phyloP scores from a whole-genome alignment of 352 stramenopile species.

The Globisporangium ultimum region DNA sequence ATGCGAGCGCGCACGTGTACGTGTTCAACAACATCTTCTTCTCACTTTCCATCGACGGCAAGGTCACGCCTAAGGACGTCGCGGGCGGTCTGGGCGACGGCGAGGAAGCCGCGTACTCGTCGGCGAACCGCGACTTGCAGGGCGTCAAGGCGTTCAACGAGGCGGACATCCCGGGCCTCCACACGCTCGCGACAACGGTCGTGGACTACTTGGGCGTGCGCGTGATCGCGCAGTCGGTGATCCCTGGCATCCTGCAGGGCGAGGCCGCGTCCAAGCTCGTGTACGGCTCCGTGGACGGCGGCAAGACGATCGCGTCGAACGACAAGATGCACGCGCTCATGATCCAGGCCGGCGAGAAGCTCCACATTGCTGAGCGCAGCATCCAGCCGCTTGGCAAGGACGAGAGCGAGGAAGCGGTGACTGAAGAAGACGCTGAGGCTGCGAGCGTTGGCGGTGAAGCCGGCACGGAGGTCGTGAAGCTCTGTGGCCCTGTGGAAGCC shows the following conservation, averaged over 20 bases:
- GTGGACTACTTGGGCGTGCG: slow-evolving; percentile 94
- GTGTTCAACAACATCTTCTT: slow-evolving; percentile 99
- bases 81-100: slow-evolving; percentile 12
- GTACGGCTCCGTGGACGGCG: slow-evolving; percentile 93
- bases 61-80: slow-evolving; percentile 57
- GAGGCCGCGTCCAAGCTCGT: slow-evolving; percentile 94
- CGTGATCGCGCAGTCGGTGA: slow-evolving; percentile 95
- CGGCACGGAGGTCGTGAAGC: slow-evolving; percentile 48
- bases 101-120: slow-evolving; percentile 82
- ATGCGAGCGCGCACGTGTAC: slow-evolving; percentile 91
- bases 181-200: slow-evolving; percentile 94
- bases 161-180: slow-evolving; percentile 84
- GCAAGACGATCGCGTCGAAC: slow-evolving; percentile 87
- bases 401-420: slow-evolving; percentile 31
- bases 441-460: slow-evolving; percentile 41
- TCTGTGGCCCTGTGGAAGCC: slow-evolving; percentile 92
- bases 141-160: slow-evolving; percentile 91
- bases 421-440: slow-evolving; percentile 5
- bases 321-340: slow-evolving; percentile 93
- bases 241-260: slow-evolving; percentile 94
- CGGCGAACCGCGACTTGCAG: slow-evolving; percentile 87
- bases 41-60: slow-evolving; percentile 88
- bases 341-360: slow-evolving; percentile 68
- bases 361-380: slow-evolving; percentile 87
- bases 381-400: slow-evolving; percentile 77